Evolutionary conservation across 2,329 filamentous ascomycete species (phyloP).

Genomic region (Pseudocercospora ulei): DNA sequence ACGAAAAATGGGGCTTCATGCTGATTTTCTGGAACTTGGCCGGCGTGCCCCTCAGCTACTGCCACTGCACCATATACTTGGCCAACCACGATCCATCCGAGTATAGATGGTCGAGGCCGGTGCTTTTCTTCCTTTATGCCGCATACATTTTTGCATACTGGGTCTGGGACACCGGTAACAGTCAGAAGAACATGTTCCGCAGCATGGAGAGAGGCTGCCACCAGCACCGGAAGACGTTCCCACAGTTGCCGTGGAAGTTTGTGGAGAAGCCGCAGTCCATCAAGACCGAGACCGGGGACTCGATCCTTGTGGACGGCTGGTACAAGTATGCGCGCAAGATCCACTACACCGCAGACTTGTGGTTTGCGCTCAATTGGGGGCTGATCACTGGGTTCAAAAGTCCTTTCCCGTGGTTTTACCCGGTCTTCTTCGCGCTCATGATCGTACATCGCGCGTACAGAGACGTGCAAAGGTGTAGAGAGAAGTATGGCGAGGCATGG

Average conservation of each 20-base stretch:
- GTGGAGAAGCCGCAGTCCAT: constrained; percentile 73
- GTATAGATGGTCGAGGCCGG: constrained; percentile 65
- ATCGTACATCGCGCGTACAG: constrained; percentile 67
- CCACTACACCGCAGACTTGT: constrained; percentile 72
- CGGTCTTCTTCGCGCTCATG: constrained; percentile 69
- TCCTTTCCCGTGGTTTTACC: constrained; percentile 85
- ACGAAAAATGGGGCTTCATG: constrained; percentile 96
- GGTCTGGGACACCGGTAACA: constrained; percentile 86
- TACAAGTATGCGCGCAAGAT: constrained; percentile 46
- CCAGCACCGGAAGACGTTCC: constrained; percentile 67
- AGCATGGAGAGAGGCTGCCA: constrained; percentile 64
- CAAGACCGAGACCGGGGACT: constrained; percentile 60
- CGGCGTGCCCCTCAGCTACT: constrained; percentile 82
- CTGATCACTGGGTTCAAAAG: constrained; percentile 71
- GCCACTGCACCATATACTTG: constrained; percentile 83
- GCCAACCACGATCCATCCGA: constrained; percentile 69
- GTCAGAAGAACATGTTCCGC: constrained; percentile 88
- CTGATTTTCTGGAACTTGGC: constrained; percentile 96
- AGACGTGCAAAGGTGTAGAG: constrained; percentile 64
- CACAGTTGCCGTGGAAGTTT: constrained; percentile 80
- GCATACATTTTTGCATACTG: constrained; percentile 79
- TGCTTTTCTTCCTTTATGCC: constrained; percentile 54
- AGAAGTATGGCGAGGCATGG: constrained; percentile 77
- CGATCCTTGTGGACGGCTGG: constrained; percentile 77
- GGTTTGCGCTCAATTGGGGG: constrained; percentile 68